Percentiles rank a stretch among this genome's conserved stretches.
These are phyloP conservation scores for Niveomyces coronatus DNA, from an alignment of 2,329 filamentous ascomycete species.

Conservation along the genomic window DNA sequence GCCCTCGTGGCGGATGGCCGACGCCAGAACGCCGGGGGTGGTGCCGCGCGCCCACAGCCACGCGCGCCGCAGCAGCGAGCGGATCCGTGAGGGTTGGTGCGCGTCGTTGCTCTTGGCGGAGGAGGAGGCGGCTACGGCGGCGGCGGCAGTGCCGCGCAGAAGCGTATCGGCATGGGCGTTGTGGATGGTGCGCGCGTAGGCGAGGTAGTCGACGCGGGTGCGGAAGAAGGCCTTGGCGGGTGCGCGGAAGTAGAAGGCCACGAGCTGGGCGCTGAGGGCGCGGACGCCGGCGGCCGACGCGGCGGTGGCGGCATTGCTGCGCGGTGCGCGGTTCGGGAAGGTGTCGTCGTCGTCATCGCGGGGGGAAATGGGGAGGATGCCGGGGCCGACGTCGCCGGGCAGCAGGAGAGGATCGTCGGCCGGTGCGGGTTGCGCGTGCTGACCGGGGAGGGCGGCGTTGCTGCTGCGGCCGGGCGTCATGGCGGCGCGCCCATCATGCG, in stretches of 20 bases:
- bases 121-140: constrained; percentile 19
- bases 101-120: constrained; percentile 25
- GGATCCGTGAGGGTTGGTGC: constrained; percentile 23
- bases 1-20: constrained; percentile 58
- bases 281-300: constrained; percentile 80
- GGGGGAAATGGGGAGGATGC: constrained; percentile 36
- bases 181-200: constrained; percentile 45
- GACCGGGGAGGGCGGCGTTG: constrained; percentile 14
- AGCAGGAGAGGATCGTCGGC: constrained; percentile 14
- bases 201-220: constrained; percentile 74
- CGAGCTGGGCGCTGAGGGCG: constrained; percentile 69
- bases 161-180: constrained; percentile 32
- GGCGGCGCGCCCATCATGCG: constrained; percentile 10
- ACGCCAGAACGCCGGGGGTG: constrained; percentile 57
- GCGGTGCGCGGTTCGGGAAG: constrained; percentile 35
- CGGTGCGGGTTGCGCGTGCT: constrained; percentile 17
- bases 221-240: constrained; percentile 90
- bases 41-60: constrained; percentile 49
- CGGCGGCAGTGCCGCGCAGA: constrained; percentile 24
- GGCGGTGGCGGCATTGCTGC: constrained; percentile 51
- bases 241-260: constrained; percentile 86
- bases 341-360: constrained; percentile 29
- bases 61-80: constrained; percentile 27
- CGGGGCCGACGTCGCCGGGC: constrained; percentile 19
- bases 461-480: constrained; percentile 17